Evolutionary conservation across 352 stramenopile genomes (phyloP).

Genomic region (Pythium inflatum): DNA sequence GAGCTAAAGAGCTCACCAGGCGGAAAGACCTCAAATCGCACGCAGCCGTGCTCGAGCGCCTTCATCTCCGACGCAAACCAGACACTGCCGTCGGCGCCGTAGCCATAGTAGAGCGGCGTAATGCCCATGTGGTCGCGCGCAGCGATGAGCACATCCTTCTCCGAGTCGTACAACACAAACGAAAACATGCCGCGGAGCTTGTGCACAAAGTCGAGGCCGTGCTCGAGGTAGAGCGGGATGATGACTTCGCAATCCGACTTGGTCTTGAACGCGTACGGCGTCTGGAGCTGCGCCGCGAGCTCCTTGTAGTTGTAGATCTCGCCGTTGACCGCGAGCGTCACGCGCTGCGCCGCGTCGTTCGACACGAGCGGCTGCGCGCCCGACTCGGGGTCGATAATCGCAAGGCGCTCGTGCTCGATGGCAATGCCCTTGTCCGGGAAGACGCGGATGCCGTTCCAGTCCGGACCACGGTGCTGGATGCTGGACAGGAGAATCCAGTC

Average conservation of each 20-base stretch:
- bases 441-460: conserved; percentile 94
- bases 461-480: conserved; percentile 96
- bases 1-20: conserved; percentile 89
- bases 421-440: conserved; percentile 78
- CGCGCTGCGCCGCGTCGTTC: conserved; percentile 75
- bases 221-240: conserved; percentile 94
- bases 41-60: conserved; percentile 87
- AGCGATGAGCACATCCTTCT: conserved; percentile 94
- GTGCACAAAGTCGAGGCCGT: conserved; percentile 89
- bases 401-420: conserved; percentile 97
- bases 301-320: conserved; percentile 99
- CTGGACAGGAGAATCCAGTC: conserved; percentile 27
- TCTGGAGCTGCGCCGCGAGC: conserved; percentile 83
- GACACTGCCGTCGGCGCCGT: conserved; percentile 95
- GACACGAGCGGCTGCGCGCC: conserved; percentile 91
- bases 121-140: conserved; percentile 98
- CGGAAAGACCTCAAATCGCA: conserved; percentile 89
- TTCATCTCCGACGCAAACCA: conserved; percentile 99
- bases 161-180: conserved; percentile 97
- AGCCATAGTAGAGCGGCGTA: conserved; percentile 98
- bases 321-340: conserved; percentile 97
- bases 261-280: conserved; percentile 94
- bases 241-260: conserved; percentile 98
- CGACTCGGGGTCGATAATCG: conserved; percentile 98
- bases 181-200: conserved; percentile 98